Percentiles rank a stretch among this genome's conserved stretches.
phyloP scores from a whole-genome alignment of 2,329 filamentous ascomycete genomes.

The Coniella vitis region DNA sequence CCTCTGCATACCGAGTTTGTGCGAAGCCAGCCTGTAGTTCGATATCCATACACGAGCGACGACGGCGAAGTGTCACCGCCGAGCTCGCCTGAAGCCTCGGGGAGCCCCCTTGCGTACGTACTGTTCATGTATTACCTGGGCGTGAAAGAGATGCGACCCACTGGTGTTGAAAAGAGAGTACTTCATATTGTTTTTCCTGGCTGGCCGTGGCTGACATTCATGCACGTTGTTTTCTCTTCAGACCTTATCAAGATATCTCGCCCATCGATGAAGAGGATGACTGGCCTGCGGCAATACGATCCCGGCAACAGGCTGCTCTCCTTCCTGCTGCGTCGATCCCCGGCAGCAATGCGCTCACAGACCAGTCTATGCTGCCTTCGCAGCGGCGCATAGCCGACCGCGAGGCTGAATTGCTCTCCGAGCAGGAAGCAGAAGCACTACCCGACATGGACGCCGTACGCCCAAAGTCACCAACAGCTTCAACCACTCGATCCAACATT shows the following conservation, averaged over 20 bases:
- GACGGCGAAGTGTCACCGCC: constrained; percentile 44
- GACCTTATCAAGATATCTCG: constrained; percentile 36
- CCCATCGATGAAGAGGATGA: constrained; percentile 41
- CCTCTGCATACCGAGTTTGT: constrained; percentile 30
- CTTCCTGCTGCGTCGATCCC: too few species aligned
- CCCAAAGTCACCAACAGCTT: constrained; percentile 1
- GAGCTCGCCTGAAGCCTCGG: constrained; percentile 46
- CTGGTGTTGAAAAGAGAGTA: too few species aligned
- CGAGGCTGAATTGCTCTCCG: constrained; percentile 4
- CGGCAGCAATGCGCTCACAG: background rate
- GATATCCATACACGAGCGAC: constrained; percentile 9
- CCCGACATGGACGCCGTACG: constrained; percentile 13
- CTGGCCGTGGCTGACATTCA: background rate
- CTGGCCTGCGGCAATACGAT: constrained; percentile 9
- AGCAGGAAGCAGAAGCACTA: constrained; percentile 9
- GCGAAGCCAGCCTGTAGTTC: constrained; percentile 17
- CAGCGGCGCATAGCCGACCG: constrained; percentile 10
- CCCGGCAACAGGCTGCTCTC: constrained; percentile 24
- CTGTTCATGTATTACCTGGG: background rate
- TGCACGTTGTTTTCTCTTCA: background rate
- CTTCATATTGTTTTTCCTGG: too few species aligned
- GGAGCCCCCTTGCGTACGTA: constrained; percentile 36
- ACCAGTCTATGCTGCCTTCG: constrained; percentile 11
- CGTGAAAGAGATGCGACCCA: too few species aligned
- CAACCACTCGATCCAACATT: constrained; percentile 33